Conservation (phyloP, 768 basidiomycete species). For the Tephrocybe sp. region DNA sequence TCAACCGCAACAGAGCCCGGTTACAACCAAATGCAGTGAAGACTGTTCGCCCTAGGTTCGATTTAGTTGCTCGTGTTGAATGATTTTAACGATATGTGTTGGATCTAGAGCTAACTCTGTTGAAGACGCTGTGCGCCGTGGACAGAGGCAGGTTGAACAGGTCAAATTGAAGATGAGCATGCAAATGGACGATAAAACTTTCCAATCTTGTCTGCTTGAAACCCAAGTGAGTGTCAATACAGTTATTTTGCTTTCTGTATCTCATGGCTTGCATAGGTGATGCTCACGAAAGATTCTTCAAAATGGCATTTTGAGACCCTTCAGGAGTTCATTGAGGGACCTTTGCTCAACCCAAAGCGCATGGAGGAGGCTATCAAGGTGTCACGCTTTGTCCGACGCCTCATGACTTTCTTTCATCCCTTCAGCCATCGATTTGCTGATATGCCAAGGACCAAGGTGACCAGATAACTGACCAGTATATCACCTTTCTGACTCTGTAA, state of each 20-base stretch:
- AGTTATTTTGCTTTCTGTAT: background rate
- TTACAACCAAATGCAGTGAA: constrained; percentile 57
- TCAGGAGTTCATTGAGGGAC: constrained; percentile 88
- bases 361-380: constrained; percentile 94
- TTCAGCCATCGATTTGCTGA: constrained; percentile 86
- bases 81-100: background rate
- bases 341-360: constrained; percentile 84
- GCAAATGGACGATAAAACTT: constrained; percentile 94
- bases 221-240: constrained; percentile 61
- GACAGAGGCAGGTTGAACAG: constrained; percentile 89
- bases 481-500: background rate
- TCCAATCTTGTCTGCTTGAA: constrained; percentile 81
- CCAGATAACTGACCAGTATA: background rate
- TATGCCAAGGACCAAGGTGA: constrained; percentile 64
- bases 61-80: background rate
- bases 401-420: constrained; percentile 95
- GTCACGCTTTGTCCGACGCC: constrained; percentile 80
- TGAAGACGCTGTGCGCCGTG: constrained; percentile 83
- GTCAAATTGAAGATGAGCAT: constrained; percentile 85
- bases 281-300: constrained; percentile 81
- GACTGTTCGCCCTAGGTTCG: constrained; percentile 62
- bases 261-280: constrained; percentile 51
- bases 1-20: constrained; percentile 84
- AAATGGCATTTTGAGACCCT: constrained; percentile 93
- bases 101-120: constrained; percentile 65